Conservation (phyloP, 441 rosid genomes). For the Sinapis alba region DNA sequence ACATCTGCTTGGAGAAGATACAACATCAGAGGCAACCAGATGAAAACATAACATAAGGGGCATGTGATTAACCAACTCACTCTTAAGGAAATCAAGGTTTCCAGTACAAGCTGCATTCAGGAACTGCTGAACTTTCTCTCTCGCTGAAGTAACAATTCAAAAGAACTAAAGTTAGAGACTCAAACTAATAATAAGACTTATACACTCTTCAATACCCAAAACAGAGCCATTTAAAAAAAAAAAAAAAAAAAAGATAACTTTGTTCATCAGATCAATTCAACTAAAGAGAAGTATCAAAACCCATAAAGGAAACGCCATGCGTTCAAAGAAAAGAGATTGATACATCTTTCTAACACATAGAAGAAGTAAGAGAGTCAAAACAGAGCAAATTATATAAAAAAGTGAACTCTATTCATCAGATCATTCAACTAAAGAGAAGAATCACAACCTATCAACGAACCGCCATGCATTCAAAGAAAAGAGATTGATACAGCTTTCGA, state of each 20-base stretch:
- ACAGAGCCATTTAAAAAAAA: neutral
- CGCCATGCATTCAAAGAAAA: neutral
- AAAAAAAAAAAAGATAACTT: neutral
- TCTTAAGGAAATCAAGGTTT: conserved; percentile 79
- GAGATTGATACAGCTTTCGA: neutral
- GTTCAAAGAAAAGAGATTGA: neutral
- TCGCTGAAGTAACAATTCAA: conserved; percentile 49
- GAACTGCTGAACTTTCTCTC: conserved; percentile 79
- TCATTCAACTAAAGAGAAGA: neutral
- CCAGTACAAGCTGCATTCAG: conserved; percentile 80
- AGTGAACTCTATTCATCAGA: neutral
- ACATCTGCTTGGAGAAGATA: conserved; percentile 44
- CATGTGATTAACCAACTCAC: conserved; percentile 43
- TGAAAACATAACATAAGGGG: neutral
- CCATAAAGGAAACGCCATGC: neutral
- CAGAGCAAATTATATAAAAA: neutral
- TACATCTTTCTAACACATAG: neutral
- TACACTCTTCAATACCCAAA: neutral
- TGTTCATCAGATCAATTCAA: neutral
- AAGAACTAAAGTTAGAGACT: conserved; percentile 2
- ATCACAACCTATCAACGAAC: neutral
- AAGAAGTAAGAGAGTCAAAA: neutral
- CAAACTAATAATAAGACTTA: neutral
- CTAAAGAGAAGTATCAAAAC: neutral
- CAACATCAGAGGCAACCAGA: conserved; percentile 7